A percentile compares a stretch with the other conserved stretches of the same genome.
Evolutionary conservation across 1,139 yeast genomes (phyloP).

Genomic region (Hansenula lynferdii): DNA sequence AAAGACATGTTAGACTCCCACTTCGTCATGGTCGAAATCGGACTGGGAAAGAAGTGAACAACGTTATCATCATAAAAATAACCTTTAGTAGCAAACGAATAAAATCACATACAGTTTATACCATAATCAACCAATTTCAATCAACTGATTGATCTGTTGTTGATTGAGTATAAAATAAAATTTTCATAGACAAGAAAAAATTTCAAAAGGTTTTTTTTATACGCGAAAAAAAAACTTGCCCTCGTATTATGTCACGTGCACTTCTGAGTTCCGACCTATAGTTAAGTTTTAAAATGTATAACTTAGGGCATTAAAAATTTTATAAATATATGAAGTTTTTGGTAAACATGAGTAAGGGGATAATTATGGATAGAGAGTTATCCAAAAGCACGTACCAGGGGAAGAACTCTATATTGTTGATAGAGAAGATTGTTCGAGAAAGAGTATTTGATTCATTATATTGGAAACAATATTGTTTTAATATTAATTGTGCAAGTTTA

Average conservation of each 20-base stretch:
- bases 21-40: slow-evolving; percentile 89
- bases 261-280: too few relatives aligned
- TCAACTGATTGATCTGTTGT: too few relatives aligned
- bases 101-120: too few relatives aligned
- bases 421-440: slow-evolving; percentile 58
- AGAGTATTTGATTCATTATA: slow-evolving; percentile 55
- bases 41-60: slow-evolving; percentile 80
- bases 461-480: slow-evolving; percentile 50
- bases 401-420: slow-evolving; percentile 43
- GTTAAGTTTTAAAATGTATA: neutral
- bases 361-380: slow-evolving; percentile 29
- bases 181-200: too few relatives aligned
- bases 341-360: neutral
- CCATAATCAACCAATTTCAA: too few relatives aligned
- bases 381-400: slow-evolving; percentile 29
- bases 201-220: neutral
- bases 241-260: too few relatives aligned
- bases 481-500: slow-evolving; percentile 33
- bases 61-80: slow-evolving; percentile 34
- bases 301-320: slow-evolving; percentile 1
- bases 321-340: neutral
- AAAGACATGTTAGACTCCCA: slow-evolving; percentile 43
- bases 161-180: too few relatives aligned
- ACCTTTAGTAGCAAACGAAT: too few relatives aligned
- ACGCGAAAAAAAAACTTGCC: neutral